Percentiles rank a stretch among this genome's conserved stretches.
These are phyloP conservation scores for Fusarium bactridioides DNA, from an alignment of 2,329 filamentous ascomycete genomes.

Conservation along the genomic window DNA sequence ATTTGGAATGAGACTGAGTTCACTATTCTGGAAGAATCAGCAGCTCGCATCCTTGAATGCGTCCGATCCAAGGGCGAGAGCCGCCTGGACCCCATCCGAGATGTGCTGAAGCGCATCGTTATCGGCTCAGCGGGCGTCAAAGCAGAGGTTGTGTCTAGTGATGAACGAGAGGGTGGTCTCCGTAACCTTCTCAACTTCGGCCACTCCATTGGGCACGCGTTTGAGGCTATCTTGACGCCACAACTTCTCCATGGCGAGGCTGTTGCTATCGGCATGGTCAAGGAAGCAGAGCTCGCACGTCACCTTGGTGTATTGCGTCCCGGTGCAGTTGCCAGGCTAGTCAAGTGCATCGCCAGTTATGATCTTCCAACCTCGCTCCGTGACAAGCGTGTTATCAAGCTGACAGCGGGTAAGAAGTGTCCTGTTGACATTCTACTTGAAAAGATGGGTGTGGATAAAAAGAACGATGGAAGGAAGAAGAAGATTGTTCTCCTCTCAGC, in stretches of 20 bases:
- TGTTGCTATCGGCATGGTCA: constrained; percentile 98
- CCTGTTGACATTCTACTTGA: constrained; percentile 84
- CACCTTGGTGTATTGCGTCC: constrained; percentile 86
- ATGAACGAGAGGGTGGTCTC: constrained; percentile 92
- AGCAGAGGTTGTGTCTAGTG: constrained; percentile 90
- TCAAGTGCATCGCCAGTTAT: constrained; percentile 95
- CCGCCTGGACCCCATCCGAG: constrained; percentile 75
- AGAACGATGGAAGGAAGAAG: constrained; percentile 94
- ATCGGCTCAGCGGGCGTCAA: constrained; percentile 92
- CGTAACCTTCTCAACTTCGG: constrained; percentile 97
- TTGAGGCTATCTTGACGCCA: constrained; percentile 93
- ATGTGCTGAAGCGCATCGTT: constrained; percentile 80
- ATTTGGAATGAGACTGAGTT: constrained; percentile 95
- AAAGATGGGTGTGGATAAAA: constrained; percentile 99
- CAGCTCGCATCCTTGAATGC: constrained; percentile 71
- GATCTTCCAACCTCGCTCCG: constrained; percentile 84
- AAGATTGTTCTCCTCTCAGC: constrained; percentile 92
- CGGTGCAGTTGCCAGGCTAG: constrained; percentile 85
- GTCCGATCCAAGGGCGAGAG: constrained; percentile 49
- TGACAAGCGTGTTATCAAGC: constrained; percentile 81
- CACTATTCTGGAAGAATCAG: constrained; percentile 81
- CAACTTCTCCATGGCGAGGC: constrained; percentile 96
- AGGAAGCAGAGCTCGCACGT: constrained; percentile 92
- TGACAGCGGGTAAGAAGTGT: constrained; percentile 87
- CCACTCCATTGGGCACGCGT: constrained; percentile 96